phyloP scores from a whole-genome alignment of 495 filamentous ascomycete species.

The Podospora didyma region DNA sequence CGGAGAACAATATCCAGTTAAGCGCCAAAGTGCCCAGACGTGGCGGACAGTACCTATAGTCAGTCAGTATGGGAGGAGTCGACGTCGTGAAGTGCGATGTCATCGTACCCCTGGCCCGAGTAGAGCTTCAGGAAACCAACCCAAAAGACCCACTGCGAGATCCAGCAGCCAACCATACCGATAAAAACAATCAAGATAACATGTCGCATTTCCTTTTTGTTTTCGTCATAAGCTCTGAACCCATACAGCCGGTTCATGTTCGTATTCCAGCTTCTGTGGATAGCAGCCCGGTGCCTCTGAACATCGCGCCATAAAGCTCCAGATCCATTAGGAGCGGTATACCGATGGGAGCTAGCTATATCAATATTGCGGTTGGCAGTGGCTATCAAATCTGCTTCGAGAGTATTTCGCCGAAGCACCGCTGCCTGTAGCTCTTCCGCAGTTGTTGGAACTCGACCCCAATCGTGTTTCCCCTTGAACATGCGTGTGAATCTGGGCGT shows the following conservation, averaged over 20 bases:
- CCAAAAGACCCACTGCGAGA: background rate
- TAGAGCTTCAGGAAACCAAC: background rate
- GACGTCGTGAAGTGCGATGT: background rate
- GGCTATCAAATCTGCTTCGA: too few relatives aligned
- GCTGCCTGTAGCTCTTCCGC: too few relatives aligned
- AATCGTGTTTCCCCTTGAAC: too few relatives aligned
- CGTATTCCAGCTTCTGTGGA: background rate
- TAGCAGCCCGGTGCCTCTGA: too few relatives aligned
- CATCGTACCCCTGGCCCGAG: background rate
- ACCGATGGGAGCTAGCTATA: too few relatives aligned
- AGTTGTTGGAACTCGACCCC: too few relatives aligned
- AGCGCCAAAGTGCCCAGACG: background rate
- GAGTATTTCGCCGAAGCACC: too few relatives aligned
- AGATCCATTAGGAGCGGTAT: too few relatives aligned
- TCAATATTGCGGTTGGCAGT: too few relatives aligned
- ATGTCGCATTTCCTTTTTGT: background rate
- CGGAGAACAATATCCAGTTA: background rate
- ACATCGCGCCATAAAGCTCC: too few relatives aligned
- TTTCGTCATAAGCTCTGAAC: background rate
- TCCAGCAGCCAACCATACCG: background rate
- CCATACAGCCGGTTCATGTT: background rate
- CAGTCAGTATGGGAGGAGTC: too few relatives aligned
- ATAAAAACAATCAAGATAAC: background rate
- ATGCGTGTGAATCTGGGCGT: too few relatives aligned
- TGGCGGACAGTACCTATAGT: background rate